Percentiles rank a stretch among this genome's conserved stretches.
These are phyloP conservation scores for Fusarium transvaalense DNA, from an alignment of 2,329 filamentous ascomycete genomes.

Conservation along the genomic window DNA sequence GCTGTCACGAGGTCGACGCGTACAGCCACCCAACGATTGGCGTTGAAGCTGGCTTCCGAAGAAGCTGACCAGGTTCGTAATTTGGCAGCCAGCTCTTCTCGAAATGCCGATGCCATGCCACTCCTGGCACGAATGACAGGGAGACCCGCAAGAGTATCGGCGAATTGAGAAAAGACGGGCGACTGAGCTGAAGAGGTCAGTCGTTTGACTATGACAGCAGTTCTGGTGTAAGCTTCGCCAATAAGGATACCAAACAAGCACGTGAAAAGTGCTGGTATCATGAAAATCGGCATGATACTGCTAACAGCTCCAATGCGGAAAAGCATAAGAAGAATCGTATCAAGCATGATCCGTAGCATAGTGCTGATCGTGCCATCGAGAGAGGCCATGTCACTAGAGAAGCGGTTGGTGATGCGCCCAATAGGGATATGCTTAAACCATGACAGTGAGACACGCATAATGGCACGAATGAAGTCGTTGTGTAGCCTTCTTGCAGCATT, in stretches of 20 bases:
- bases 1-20: conserved; percentile 68
- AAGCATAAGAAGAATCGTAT: conserved; percentile 57
- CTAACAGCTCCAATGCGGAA: conserved; percentile 63
- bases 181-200: conserved; percentile 62
- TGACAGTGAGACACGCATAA: conserved; percentile 66
- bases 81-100: conserved; percentile 63
- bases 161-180: conserved; percentile 69
- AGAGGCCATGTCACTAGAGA: conserved; percentile 69
- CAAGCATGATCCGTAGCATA: conserved; percentile 59
- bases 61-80: conserved; percentile 61
- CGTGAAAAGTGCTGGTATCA: conserved; percentile 60
- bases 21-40: conserved; percentile 69
- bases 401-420: conserved; percentile 66
- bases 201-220: conserved; percentile 61
- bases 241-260: conserved; percentile 61
- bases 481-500: conserved; percentile 67
- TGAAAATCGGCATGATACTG: conserved; percentile 65
- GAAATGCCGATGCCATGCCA: conserved; percentile 63
- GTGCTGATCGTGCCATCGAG: conserved; percentile 63
- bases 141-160: conserved; percentile 64
- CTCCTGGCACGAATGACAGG: conserved; percentile 64
- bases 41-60: conserved; percentile 65
- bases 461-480: conserved; percentile 63
- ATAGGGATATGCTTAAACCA: conserved; percentile 69
- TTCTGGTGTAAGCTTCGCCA: conserved; percentile 65